These are phyloP conservation scores for Pythium angustatum DNA, from an alignment of 352 stramenopile species.

Conservation along the genomic window DNA sequence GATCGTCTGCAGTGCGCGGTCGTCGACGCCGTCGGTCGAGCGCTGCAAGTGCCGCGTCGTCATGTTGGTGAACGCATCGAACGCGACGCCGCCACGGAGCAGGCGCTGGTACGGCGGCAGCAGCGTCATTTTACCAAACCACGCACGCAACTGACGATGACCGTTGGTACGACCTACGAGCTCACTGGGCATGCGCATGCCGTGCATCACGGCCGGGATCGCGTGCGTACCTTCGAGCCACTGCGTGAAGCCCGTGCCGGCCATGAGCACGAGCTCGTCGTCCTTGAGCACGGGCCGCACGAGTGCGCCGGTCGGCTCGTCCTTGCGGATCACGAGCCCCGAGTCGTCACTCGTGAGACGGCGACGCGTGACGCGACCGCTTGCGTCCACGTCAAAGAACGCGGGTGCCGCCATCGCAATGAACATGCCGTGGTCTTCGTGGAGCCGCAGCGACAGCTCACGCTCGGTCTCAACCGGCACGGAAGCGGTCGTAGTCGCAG, in stretches of 20 bases:
- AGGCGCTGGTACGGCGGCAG: conserved; percentile 48
- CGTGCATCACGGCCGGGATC: conserved; percentile 57
- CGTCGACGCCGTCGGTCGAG: conserved; percentile 9
- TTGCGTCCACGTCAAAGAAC: conserved; percentile 45
- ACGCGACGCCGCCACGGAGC: conserved; percentile 33
- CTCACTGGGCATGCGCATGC: conserved; percentile 52
- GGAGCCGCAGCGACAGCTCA: conserved; percentile 51
- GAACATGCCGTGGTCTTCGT: conserved; percentile 62
- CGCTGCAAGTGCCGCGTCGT: conserved; percentile 41
- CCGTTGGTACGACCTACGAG: conserved; percentile 1
- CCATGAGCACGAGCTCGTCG: conserved; percentile 63
- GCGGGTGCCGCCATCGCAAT: conserved; percentile 50
- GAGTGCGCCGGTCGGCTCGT: conserved; percentile 25
- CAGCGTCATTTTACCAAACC: conserved; percentile 68
- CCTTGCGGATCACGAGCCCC: conserved; percentile 44
- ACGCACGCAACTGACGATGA: conserved; percentile 42
- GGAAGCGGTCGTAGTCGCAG: not conserved
- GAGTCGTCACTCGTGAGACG: conserved; percentile 35
- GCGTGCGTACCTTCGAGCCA: conserved; percentile 49
- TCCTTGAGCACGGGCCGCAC: conserved; percentile 52
- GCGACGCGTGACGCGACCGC: conserved; percentile 22
- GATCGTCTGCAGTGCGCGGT: conserved; percentile 39
- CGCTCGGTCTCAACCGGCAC: conserved; percentile 7
- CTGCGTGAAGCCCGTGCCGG: conserved; percentile 41
- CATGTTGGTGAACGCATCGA: conserved; percentile 40